Conservation (phyloP, 1,284 basidiomycete species). For the Sutorius eximius region DNA sequence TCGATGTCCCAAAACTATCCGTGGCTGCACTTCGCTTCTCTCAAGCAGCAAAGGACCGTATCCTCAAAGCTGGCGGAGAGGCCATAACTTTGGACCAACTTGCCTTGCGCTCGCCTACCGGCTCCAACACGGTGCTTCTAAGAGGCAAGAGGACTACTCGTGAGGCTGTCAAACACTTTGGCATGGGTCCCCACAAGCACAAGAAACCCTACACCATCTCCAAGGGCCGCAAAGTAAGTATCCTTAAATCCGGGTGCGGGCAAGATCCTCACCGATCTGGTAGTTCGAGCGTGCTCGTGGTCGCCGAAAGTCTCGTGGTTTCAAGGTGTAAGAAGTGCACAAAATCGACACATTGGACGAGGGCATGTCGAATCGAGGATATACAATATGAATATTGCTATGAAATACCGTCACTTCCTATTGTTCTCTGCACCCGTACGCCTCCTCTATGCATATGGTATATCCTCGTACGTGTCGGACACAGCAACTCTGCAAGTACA, state of each 20-base stretch:
- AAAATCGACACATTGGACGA: constrained; percentile 28
- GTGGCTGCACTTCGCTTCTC: constrained; percentile 97
- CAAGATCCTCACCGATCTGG: constrained; percentile 9
- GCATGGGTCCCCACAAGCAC: constrained; percentile 90
- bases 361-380: constrained; percentile 20
- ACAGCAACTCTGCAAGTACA: neutral
- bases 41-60: constrained; percentile 88
- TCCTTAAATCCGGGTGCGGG: neutral
- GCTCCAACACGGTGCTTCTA: constrained; percentile 92
- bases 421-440: constrained; percentile 23
- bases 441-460: constrained; percentile 28
- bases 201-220: constrained; percentile 93
- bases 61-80: constrained; percentile 95
- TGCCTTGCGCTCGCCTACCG: constrained; percentile 90
- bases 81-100: constrained; percentile 96
- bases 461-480: constrained; percentile 14
- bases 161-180: constrained; percentile 97
- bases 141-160: constrained; percentile 92
- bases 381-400: constrained; percentile 31
- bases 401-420: constrained; percentile 18
- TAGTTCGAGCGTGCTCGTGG: constrained; percentile 89
- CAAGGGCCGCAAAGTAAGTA: constrained; percentile 88
- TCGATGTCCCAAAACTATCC: constrained; percentile 87
- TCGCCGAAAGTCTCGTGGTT: constrained; percentile 90
- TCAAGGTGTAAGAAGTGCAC: constrained; percentile 70